These are phyloP conservation scores for Penicillium psychrofluorescens DNA, from an alignment of 495 filamentous ascomycete genomes.

Conservation along the genomic window DNA sequence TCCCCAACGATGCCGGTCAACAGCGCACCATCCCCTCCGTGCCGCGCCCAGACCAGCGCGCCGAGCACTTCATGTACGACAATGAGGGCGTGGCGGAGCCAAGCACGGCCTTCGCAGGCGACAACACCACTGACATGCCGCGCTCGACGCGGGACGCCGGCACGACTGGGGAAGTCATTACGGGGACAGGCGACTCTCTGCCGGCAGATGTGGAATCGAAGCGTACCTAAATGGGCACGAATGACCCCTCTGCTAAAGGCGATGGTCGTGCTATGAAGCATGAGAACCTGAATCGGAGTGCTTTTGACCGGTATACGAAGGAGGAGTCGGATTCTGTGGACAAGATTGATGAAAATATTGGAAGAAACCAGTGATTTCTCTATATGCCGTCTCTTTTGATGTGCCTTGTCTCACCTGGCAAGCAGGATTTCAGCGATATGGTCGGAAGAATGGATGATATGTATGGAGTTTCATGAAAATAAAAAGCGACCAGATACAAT, in stretches of 20 bases:
- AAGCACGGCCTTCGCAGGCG: conserved; percentile 35
- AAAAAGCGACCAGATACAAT: too few species aligned
- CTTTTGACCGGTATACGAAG: conserved; percentile 30
- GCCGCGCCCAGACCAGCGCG: conserved; percentile 44
- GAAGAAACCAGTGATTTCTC: conserved; percentile 1
- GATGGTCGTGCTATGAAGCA: conserved; percentile 37
- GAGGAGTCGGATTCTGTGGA: conserved; percentile 17
- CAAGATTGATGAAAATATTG: conserved; percentile 16
- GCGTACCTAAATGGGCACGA: conserved; percentile 27
- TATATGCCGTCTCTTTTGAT: not conserved
- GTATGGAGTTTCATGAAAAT: too few species aligned
- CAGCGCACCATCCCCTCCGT: conserved; percentile 49
- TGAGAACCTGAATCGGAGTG: conserved; percentile 28
- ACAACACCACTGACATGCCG: conserved; percentile 47
- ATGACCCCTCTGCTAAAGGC: conserved; percentile 27
- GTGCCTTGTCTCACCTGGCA: too few species aligned
- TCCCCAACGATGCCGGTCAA: conserved; percentile 47
- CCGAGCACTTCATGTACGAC: conserved; percentile 21
- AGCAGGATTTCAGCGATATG: too few species aligned
- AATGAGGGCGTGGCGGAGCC: conserved; percentile 25
- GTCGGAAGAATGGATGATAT: too few species aligned
- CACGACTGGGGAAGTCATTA: conserved; percentile 39
- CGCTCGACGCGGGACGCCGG: conserved; percentile 41
- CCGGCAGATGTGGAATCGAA: conserved; percentile 41
- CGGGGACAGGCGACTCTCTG: conserved; percentile 43